Conservation (phyloP, 1,284 basidiomycete genomes). For the Tilletiaria anomala region DNA sequence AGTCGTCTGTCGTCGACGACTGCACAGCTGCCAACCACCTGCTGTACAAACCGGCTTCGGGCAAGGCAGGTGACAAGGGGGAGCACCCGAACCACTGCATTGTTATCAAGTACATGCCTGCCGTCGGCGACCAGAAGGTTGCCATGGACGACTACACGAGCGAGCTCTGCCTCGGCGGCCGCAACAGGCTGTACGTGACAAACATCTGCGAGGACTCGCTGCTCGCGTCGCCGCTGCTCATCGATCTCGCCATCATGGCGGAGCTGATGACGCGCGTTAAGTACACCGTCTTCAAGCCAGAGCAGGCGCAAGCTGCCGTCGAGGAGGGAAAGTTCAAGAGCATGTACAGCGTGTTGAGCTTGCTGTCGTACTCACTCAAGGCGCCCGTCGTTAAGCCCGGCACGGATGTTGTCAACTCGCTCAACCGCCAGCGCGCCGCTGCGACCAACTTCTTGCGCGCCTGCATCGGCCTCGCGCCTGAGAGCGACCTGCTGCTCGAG, state of each 20-base stretch:
- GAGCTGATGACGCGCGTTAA: slow-evolving; percentile 83
- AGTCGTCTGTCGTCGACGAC: slow-evolving; percentile 86
- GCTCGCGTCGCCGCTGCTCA: slow-evolving; percentile 84
- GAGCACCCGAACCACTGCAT: slow-evolving; percentile 96
- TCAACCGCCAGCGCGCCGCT: slow-evolving; percentile 84
- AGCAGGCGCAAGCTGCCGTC: slow-evolving; percentile 26
- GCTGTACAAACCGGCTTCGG: slow-evolving; percentile 62
- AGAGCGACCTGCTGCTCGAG: slow-evolving; percentile 35
- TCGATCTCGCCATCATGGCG: slow-evolving; percentile 82
- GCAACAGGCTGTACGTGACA: slow-evolving; percentile 37
- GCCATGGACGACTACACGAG: slow-evolving; percentile 99
- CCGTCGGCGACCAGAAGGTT: slow-evolving; percentile 77
- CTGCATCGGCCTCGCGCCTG: slow-evolving; percentile 31
- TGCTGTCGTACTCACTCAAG: slow-evolving; percentile 51
- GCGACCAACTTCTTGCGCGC: slow-evolving; percentile 75
- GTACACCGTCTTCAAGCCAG: slow-evolving; percentile 50
- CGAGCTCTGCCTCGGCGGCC: slow-evolving; percentile 54
- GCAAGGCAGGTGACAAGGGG: slow-evolving; percentile 49
- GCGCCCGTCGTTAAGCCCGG: slow-evolving; percentile 93
- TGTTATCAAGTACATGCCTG: slow-evolving; percentile 52
- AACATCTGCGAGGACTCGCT: slow-evolving; percentile 60
- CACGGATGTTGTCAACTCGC: slow-evolving; percentile 84
- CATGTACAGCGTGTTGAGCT: slow-evolving; percentile 35
- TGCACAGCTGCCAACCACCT: slow-evolving; percentile 57
- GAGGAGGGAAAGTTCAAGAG: slow-evolving; percentile 20